phyloP scores from a whole-genome alignment of 305 asterid species.

The Plantago lanceolata region DNA sequence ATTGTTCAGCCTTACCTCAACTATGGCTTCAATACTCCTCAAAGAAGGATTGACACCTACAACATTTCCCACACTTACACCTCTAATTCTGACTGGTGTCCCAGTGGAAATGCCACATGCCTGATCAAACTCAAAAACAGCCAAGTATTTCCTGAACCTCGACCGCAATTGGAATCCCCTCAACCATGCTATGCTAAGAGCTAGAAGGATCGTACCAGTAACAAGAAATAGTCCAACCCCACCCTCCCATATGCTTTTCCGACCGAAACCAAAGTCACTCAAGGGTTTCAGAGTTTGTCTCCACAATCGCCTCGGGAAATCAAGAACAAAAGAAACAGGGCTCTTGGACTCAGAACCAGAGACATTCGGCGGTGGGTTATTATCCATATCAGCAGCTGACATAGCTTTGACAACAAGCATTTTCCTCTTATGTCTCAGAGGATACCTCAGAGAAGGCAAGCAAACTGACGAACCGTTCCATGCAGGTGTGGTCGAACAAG shows the following conservation, averaged over 20 bases:
- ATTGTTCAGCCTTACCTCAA: constrained; percentile 53
- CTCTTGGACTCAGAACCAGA: constrained; percentile 41
- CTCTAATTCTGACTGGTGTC: constrained; percentile 88
- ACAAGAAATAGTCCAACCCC: constrained; percentile 90
- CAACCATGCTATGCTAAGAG: constrained; percentile 88
- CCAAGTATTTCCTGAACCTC: constrained; percentile 71
- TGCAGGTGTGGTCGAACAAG: constrained; percentile 30
- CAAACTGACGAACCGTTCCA: constrained; percentile 33
- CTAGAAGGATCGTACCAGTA: constrained; percentile 71
- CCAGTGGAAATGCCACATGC: constrained; percentile 93
- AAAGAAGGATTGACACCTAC: constrained; percentile 83
- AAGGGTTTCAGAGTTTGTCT: constrained; percentile 74
- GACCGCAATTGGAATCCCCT: constrained; percentile 84
- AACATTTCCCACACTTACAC: constrained; percentile 84
- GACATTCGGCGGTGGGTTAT: constrained; percentile 26
- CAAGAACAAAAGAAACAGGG: constrained; percentile 50
- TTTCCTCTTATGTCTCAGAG: constrained; percentile 31
- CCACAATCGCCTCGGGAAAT: constrained; percentile 68
- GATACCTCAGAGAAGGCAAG: constrained; percentile 37
- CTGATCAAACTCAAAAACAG: constrained; percentile 81
- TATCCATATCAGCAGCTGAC: constrained; percentile 44
- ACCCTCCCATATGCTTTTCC: constrained; percentile 97
- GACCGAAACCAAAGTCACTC: constrained; percentile 90
- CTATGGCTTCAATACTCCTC: constrained; percentile 73
- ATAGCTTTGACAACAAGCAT: constrained; percentile 36